Evolutionary conservation across 129 eudicot genomes (phyloP).

Genomic region (Tagetes erecta): DNA sequence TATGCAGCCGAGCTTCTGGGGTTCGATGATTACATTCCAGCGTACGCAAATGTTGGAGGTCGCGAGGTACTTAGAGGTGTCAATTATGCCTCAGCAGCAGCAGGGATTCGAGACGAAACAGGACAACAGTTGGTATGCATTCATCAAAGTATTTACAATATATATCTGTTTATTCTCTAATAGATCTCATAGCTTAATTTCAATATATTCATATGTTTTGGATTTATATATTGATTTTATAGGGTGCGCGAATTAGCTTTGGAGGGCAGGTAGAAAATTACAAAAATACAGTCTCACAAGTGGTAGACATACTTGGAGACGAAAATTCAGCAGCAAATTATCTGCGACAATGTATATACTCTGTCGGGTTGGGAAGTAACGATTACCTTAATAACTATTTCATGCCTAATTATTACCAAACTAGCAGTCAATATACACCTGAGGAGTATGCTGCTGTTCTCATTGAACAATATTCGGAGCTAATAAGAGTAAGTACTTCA

Average conservation of each 20-base stretch:
- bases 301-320: slow-evolving; percentile 79
- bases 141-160: neutral
- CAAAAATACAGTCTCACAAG: slow-evolving; percentile 74
- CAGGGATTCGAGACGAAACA: slow-evolving; percentile 78
- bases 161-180: neutral
- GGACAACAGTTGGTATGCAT: slow-evolving; percentile 69
- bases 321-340: slow-evolving; percentile 76
- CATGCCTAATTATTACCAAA: slow-evolving; percentile 70
- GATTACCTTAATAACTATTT: slow-evolving; percentile 96
- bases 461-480: slow-evolving; percentile 61
- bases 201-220: no score
- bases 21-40: slow-evolving; percentile 57
- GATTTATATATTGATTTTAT: neutral
- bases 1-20: slow-evolving; percentile 77
- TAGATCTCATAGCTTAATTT: no score
- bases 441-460: slow-evolving; percentile 71
- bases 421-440: slow-evolving; percentile 66
- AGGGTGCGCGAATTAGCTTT: slow-evolving; percentile 77
- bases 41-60: slow-evolving; percentile 59
- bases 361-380: slow-evolving; percentile 87
- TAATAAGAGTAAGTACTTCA: slow-evolving; percentile 49
- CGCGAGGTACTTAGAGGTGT: slow-evolving; percentile 57
- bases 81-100: slow-evolving; percentile 86
- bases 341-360: slow-evolving; percentile 74
- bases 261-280: slow-evolving; percentile 79